Percentiles rank a stretch among this genome's conserved stretches.
phyloP scores from a whole-genome alignment of 176 grass and related monocot species.

The Secale cereale region DNA sequence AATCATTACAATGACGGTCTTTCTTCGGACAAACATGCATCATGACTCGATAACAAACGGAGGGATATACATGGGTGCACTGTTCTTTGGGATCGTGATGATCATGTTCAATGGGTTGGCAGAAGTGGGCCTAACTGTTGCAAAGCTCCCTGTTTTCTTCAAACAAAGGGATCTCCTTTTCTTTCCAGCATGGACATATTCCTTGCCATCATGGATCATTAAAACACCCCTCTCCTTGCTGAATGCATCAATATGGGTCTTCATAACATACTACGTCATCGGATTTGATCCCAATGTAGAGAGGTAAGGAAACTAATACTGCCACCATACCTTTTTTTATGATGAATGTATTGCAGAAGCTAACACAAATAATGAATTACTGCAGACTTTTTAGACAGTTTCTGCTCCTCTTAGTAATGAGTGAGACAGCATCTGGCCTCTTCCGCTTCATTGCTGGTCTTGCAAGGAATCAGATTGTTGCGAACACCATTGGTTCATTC shows the following conservation, averaged over 20 bases:
- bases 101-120: conserved; percentile 82
- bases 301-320: conserved; percentile 43
- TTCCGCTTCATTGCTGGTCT: conserved; percentile 75
- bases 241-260: conserved; percentile 53
- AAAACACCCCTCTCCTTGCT: conserved; percentile 76
- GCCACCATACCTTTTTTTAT: neutral
- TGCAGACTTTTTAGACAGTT: conserved; percentile 85
- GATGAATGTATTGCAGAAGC: neutral
- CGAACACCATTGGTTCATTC: conserved; percentile 63
- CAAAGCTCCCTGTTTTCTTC: conserved; percentile 75
- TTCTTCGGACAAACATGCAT: conserved; percentile 72
- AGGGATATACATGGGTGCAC: conserved; percentile 64
- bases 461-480: conserved; percentile 67
- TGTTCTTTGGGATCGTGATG: conserved; percentile 60
- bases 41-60: conserved; percentile 28
- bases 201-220: conserved; percentile 76
- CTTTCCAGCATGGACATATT: conserved; percentile 81
- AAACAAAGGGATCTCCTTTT: conserved; percentile 84
- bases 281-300: conserved; percentile 60
- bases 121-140: conserved; percentile 63
- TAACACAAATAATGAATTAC: neutral
- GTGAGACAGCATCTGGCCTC: conserved; percentile 67
- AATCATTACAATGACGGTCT: conserved; percentile 59
- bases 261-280: conserved; percentile 71
- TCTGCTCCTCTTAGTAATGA: conserved; percentile 51